These are phyloP conservation scores for Saussurea involucrata DNA, from an alignment of 129 eudicot genomes.

Conservation along the genomic window DNA sequence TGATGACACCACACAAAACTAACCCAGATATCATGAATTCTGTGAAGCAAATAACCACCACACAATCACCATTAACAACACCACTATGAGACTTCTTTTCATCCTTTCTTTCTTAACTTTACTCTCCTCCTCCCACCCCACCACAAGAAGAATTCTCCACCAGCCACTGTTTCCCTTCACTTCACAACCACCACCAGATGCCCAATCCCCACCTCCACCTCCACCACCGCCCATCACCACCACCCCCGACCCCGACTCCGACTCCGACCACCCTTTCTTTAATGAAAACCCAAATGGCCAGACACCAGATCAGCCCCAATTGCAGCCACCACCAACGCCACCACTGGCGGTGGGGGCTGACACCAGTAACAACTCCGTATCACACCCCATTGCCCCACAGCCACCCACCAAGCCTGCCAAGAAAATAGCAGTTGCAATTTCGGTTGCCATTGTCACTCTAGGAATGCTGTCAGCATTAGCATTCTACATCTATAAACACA, in stretches of 20 bases:
- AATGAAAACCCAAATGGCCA: conserved; percentile 65
- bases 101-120: conserved; percentile 31
- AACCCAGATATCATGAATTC: conserved; percentile 56
- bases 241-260: conserved; percentile 24
- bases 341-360: conserved; percentile 28
- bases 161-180: conserved; percentile 78
- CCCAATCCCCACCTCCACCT: conserved; percentile 36
- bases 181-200: conserved; percentile 70
- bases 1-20: conserved; percentile 20
- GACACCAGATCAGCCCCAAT: conserved; percentile 44
- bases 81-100: conserved; percentile 35
- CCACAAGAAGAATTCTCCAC: conserved; percentile 76
- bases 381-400: conserved; percentile 55
- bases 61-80: conserved; percentile 34
- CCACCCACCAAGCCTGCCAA: conserved; percentile 58
- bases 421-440: conserved; percentile 74
- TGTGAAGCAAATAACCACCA: conserved; percentile 29
- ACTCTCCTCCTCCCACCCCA: conserved; percentile 29
- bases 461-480: conserved; percentile 88
- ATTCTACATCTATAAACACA: conserved; percentile 63
- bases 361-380: conserved; percentile 29
- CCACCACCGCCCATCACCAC: conserved; percentile 39
- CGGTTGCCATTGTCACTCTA: conserved; percentile 69
- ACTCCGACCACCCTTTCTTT: conserved; percentile 85
- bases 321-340: conserved; percentile 42